These are phyloP conservation scores for Alternaria panax DNA, from an alignment of 2,329 filamentous ascomycete genomes.

Conservation along the genomic window DNA sequence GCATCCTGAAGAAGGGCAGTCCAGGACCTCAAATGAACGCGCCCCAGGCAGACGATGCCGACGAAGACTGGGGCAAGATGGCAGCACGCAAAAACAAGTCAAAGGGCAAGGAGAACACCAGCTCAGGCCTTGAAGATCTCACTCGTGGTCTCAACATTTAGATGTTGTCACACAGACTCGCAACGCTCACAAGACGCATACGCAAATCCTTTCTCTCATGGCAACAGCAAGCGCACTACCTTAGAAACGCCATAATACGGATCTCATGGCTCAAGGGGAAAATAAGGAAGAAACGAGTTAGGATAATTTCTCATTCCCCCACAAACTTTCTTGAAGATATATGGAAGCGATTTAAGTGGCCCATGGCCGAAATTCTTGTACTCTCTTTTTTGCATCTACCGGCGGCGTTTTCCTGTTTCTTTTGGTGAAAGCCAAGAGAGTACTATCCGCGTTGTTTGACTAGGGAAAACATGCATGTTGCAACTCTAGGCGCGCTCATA, in stretches of 20 bases:
- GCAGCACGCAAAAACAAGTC: conserved; percentile 39
- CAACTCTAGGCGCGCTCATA: neutral
- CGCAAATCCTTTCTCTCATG: neutral
- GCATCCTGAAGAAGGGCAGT: conserved; percentile 42
- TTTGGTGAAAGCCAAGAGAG: neutral
- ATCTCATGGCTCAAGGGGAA: conserved; percentile 12
- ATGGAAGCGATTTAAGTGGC: conserved; percentile 20
- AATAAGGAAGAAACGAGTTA: conserved; percentile 5
- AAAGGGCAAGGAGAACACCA: conserved; percentile 27
- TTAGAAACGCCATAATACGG: conserved; percentile 6
- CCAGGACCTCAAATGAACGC: conserved; percentile 18
- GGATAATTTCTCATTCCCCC: conserved; percentile 1
- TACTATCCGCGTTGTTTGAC: neutral
- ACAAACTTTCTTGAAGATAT: conserved; percentile 6
- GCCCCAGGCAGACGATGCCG: conserved; percentile 40
- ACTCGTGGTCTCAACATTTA: conserved; percentile 37
- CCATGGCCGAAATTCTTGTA: conserved; percentile 6
- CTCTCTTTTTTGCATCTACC: conserved; percentile 11
- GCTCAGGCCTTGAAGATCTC: conserved; percentile 33
- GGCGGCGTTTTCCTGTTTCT: conserved; percentile 6
- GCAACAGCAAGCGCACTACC: conserved; percentile 11
- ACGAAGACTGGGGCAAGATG: conserved; percentile 46
- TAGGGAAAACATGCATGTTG: conserved; percentile 14
- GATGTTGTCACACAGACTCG: conserved; percentile 10
- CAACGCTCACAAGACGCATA: conserved; percentile 10